These are phyloP conservation scores for Pseudogymnoascus verrucosus DNA, from an alignment of 2,329 filamentous ascomycete species.

Conservation along the genomic window DNA sequence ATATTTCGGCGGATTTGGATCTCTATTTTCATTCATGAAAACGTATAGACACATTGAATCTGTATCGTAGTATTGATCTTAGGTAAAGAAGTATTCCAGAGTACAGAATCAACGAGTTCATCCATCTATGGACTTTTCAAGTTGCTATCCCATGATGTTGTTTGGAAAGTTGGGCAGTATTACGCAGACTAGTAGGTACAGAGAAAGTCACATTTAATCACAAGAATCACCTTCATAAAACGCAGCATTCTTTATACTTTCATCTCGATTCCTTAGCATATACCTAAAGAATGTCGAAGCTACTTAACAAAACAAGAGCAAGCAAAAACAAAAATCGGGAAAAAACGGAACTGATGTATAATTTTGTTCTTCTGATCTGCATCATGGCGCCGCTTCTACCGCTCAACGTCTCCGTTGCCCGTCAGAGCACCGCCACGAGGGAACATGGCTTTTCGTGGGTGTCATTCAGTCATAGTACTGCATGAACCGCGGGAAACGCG, in stretches of 20 bases:
- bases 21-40: neutral
- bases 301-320: slow-evolving; percentile 7
- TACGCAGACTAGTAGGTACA: neutral
- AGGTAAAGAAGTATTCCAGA: no score
- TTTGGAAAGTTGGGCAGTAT: neutral
- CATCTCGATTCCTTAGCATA: slow-evolving; percentile 1
- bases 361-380: slow-evolving; percentile 1
- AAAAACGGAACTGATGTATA: slow-evolving; percentile 9
- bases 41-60: no score
- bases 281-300: slow-evolving; percentile 9
- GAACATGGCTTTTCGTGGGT: slow-evolving; percentile 7
- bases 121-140: no score
- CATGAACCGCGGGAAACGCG: neutral
- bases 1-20: neutral
- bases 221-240: neutral
- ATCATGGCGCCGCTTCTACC: slow-evolving; percentile 1
- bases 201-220: neutral
- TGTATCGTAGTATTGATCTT: no score
- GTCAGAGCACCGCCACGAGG: slow-evolving; percentile 1
- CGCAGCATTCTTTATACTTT: slow-evolving; percentile 1
- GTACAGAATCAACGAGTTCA: neutral
- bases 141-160: no score
- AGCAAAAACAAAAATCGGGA: slow-evolving; percentile 8
- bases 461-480: slow-evolving; percentile 10
- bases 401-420: slow-evolving; percentile 4